phyloP scores from a whole-genome alignment of 768 basidiomycete genomes.

The Boletus rex-veris region DNA sequence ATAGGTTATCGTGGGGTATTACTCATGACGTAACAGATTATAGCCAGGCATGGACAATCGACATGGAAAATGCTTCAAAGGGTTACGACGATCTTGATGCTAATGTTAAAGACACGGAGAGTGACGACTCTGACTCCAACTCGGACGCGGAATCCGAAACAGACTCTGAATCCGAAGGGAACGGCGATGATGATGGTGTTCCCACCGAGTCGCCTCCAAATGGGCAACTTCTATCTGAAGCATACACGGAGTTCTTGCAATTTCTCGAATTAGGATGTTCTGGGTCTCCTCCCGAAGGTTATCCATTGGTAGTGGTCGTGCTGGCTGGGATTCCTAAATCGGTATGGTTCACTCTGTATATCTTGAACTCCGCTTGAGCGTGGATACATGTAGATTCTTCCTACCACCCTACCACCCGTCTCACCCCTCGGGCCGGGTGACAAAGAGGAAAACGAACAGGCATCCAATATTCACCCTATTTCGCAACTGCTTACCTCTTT shows the following conservation, averaged over 20 bases:
- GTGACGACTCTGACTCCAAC: slow-evolving; percentile 32
- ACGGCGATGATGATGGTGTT: slow-evolving; percentile 33
- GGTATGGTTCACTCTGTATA: slow-evolving; percentile 38
- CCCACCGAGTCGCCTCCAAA: not conserved
- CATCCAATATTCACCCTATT: slow-evolving; percentile 28
- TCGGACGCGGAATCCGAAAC: slow-evolving; percentile 30
- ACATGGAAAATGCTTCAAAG: slow-evolving; percentile 12
- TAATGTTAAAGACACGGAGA: slow-evolving; percentile 14
- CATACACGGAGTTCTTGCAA: slow-evolving; percentile 70
- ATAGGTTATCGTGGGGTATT: not conserved
- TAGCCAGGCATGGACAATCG: slow-evolving; percentile 57
- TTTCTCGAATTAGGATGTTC: slow-evolving; percentile 79
- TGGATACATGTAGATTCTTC: slow-evolving; percentile 18
- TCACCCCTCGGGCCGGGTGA: not conserved
- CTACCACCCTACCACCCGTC: slow-evolving; percentile 10
- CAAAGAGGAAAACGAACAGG: not conserved
- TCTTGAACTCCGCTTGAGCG: not conserved
- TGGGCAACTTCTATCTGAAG: slow-evolving; percentile 30
- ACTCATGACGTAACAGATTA: slow-evolving; percentile 43
- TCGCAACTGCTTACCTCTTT: slow-evolving; percentile 66
- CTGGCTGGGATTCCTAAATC: slow-evolving; percentile 74
- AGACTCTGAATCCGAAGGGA: slow-evolving; percentile 16
- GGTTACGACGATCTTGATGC: slow-evolving; percentile 30
- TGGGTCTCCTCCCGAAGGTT: slow-evolving; percentile 75
- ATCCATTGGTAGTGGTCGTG: slow-evolving; percentile 77